Evolutionary conservation across 169 alveolate genomes (phyloP).

Genomic region (Perkinsus olseni): DNA sequence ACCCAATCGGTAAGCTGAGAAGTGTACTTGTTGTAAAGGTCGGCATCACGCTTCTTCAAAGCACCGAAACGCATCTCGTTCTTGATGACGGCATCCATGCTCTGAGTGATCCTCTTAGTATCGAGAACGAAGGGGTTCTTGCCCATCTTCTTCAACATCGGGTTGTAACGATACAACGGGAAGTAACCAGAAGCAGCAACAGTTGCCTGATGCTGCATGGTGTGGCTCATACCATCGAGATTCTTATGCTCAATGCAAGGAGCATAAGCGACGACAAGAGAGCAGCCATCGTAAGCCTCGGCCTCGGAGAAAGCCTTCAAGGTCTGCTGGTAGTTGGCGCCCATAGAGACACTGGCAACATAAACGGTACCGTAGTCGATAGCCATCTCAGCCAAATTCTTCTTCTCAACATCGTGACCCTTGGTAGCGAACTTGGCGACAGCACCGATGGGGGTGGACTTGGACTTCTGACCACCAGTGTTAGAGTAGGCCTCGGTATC

Average conservation of each 20-base stretch:
- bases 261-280: constrained; percentile 42
- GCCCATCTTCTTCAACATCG: constrained; percentile 16
- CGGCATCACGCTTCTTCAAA: not conserved
- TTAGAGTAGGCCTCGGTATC: constrained; percentile 52
- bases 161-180: constrained; percentile 40
- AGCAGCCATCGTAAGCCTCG: constrained; percentile 41
- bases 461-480: constrained; percentile 49
- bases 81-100: constrained; percentile 16
- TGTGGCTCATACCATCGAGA: not conserved
- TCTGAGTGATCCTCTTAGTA: constrained; percentile 21
- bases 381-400: constrained; percentile 48
- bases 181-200: constrained; percentile 47
- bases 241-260: constrained; percentile 51
- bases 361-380: constrained; percentile 47
- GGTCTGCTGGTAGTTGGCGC: constrained; percentile 43
- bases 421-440: constrained; percentile 46
- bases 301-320: constrained; percentile 44
- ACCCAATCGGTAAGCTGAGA: too few species aligned
- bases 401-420: constrained; percentile 43
- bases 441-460: constrained; percentile 50
- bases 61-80: constrained; percentile 32
- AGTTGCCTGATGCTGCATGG: constrained; percentile 32
- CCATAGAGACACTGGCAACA: constrained; percentile 44
- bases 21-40: too few species aligned
- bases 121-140: constrained; percentile 28